Evolutionary conservation across 2,329 filamentous ascomycete genomes (phyloP).

Genomic region (Fusarium illudens): DNA sequence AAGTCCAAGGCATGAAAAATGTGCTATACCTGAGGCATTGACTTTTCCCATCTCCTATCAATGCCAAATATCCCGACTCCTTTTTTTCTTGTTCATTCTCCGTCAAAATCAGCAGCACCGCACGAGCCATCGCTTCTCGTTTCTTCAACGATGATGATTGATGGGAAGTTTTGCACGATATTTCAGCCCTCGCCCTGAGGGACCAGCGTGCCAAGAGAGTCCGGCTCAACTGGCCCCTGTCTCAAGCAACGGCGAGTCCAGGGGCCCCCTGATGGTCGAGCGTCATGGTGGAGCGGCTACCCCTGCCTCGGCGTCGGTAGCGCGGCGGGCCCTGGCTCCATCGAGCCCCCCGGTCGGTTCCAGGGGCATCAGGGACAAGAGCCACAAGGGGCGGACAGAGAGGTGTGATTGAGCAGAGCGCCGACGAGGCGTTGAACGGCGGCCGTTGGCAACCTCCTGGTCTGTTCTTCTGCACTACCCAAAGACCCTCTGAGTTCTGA

Average conservation of each 20-base stretch:
- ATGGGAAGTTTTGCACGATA: constrained; percentile 31
- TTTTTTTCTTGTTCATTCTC: background rate
- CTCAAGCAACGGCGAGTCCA: constrained; percentile 9
- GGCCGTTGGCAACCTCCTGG: constrained; percentile 29
- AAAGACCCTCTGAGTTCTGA: constrained; percentile 28
- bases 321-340: constrained; percentile 14
- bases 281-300: constrained; percentile 32
- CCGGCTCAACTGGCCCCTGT: constrained; percentile 21
- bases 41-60: constrained; percentile 4
- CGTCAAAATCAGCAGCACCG: background rate
- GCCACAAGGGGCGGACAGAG: constrained; percentile 12
- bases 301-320: constrained; percentile 28
- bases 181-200: background rate
- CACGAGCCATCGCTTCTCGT: constrained; percentile 26
- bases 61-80: background rate
- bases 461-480: constrained; percentile 7
- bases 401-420: constrained; percentile 20
- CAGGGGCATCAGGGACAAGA: constrained; percentile 15
- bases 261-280: constrained; percentile 26
- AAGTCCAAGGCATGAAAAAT: constrained; percentile 15
- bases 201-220: constrained; percentile 27
- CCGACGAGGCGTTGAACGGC: constrained; percentile 26
- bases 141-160: constrained; percentile 25
- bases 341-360: constrained; percentile 26
- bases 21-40: constrained; percentile 13